A percentile compares a stretch with the other conserved stretches of the same genome.
Evolutionary conservation across 352 stramenopile species (phyloP).

Genomic region (Elongisporangium undulatum): DNA sequence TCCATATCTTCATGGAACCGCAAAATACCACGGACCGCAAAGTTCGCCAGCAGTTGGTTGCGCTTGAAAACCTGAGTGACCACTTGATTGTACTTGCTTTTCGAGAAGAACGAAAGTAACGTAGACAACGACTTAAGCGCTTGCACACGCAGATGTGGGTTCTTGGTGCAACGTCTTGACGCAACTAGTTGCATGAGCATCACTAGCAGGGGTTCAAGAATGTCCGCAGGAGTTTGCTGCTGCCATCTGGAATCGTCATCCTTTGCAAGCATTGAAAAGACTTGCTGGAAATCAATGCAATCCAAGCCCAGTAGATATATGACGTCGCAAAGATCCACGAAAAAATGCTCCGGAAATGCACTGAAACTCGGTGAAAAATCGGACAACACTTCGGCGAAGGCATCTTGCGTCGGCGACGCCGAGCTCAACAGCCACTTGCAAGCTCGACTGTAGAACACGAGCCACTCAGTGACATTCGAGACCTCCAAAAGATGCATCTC

Average conservation of each 20-base stretch:
- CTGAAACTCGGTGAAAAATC: conserved; percentile 43
- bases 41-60: conserved; percentile 32
- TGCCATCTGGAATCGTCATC: background rate
- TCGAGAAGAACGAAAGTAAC: conserved; percentile 56
- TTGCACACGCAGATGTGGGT: conserved; percentile 65
- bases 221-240: background rate
- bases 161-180: conserved; percentile 52
- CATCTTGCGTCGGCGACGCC: conserved; percentile 31
- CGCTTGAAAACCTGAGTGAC: conserved; percentile 36
- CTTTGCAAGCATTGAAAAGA: background rate
- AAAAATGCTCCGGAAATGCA: conserved; percentile 65
- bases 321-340: conserved; percentile 68
- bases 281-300: conserved; percentile 4
- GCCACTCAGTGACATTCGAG: conserved; percentile 46
- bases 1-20: conserved; percentile 77
- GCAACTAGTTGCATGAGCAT: conserved; percentile 60
- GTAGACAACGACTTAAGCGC: conserved; percentile 47
- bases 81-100: conserved; percentile 30
- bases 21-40: conserved; percentile 36
- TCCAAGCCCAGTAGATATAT: conserved; percentile 54
- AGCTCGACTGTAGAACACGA: conserved; percentile 48
- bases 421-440: conserved; percentile 55
- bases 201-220: conserved; percentile 56
- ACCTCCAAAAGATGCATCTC: conserved; percentile 56
- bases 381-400: conserved; percentile 33